A percentile compares a stretch with the other conserved stretches of the same genome.
Evolutionary conservation across 2,329 filamentous ascomycete genomes (phyloP).

Genomic region (Ilyonectria mors-panacis): DNA sequence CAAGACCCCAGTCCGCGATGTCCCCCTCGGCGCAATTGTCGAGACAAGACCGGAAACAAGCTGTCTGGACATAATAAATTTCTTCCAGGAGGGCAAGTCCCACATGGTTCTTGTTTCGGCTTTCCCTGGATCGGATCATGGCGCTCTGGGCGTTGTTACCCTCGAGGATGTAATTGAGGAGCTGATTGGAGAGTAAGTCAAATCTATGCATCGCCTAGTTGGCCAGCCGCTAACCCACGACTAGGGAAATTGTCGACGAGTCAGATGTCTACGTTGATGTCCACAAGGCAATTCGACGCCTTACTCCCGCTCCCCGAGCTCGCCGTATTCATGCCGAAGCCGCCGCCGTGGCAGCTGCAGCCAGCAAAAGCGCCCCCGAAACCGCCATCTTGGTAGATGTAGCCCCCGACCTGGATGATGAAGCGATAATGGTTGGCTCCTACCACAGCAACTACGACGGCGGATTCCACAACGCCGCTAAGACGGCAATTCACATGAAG

Average conservation of each 20-base stretch:
- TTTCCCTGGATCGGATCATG: slow-evolving; percentile 88
- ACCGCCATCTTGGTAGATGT: slow-evolving; percentile 55
- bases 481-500: slow-evolving; percentile 71
- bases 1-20: slow-evolving; percentile 86
- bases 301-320: slow-evolving; percentile 86
- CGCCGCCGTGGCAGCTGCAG: slow-evolving; percentile 49
- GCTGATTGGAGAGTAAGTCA: slow-evolving; percentile 91
- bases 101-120: slow-evolving; percentile 98
- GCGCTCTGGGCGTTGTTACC: slow-evolving; percentile 93
- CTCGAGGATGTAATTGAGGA: slow-evolving; percentile 99
- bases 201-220: neutral
- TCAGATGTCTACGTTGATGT: slow-evolving; percentile 99
- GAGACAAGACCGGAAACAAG: slow-evolving; percentile 96
- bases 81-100: slow-evolving; percentile 99
- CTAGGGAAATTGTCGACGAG: slow-evolving; percentile 96
- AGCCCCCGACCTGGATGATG: slow-evolving; percentile 57
- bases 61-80: slow-evolving; percentile 98
- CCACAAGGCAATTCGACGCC: slow-evolving; percentile 94
- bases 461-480: slow-evolving; percentile 62
- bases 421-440: slow-evolving; percentile 52
- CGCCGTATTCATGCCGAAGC: slow-evolving; percentile 64
- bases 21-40: slow-evolving; percentile 92
- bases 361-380: slow-evolving; percentile 51
- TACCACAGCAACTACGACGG: slow-evolving; percentile 57
- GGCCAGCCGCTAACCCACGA: slow-evolving; percentile 38